These are phyloP conservation scores for Yamadazyma sp. DNA, from an alignment of 805 yeast species.

Conservation along the genomic window DNA sequence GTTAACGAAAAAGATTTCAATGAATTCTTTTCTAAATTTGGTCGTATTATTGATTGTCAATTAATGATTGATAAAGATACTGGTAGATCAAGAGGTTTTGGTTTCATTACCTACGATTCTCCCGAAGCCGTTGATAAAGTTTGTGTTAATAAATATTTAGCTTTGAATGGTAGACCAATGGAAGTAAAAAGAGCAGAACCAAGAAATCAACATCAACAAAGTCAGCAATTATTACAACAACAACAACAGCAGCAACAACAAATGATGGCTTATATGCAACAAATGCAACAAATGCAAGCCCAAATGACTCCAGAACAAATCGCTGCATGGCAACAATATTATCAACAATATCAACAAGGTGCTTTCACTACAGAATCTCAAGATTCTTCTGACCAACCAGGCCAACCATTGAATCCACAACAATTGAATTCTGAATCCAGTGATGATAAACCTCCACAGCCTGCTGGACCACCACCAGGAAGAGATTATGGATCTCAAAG, in stretches of 20 bases:
- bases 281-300: constrained; percentile 34
- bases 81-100: constrained; percentile 95
- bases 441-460: constrained; percentile 9
- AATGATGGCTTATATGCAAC: constrained; percentile 14
- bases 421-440: constrained; percentile 26
- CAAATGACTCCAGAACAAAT: constrained; percentile 65
- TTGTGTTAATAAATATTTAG: constrained; percentile 74
- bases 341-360: constrained; percentile 53
- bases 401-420: constrained; percentile 44
- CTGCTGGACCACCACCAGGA: constrained; percentile 14
- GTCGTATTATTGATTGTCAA: constrained; percentile 91
- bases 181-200: constrained; percentile 85
- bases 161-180: constrained; percentile 81
- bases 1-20: constrained; percentile 90
- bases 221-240: constrained; percentile 29
- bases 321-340: constrained; percentile 65
- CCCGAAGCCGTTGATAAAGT: constrained; percentile 92
- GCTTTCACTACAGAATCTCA: constrained; percentile 21
- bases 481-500: constrained; percentile 4
- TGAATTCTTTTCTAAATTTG: constrained; percentile 81
- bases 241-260: constrained; percentile 24
- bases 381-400: constrained; percentile 26
- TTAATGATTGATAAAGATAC: constrained; percentile 96
- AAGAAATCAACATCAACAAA: constrained; percentile 60
- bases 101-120: constrained; percentile 92